Percentiles rank a stretch among this genome's conserved stretches.
Conservation (phyloP, 345 rosid species). For the Salix dunnii region DNA sequence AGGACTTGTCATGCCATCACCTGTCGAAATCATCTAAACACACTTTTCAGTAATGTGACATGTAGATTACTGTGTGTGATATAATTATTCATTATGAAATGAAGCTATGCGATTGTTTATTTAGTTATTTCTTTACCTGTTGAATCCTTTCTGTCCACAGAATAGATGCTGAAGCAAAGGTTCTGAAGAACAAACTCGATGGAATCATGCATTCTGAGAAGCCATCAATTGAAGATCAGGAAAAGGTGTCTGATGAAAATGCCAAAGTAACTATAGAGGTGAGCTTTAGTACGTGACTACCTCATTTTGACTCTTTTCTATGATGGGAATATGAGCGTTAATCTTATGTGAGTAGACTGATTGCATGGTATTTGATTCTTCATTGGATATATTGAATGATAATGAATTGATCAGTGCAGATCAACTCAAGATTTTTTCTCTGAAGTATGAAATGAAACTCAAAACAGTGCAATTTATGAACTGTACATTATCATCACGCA, state of each 20-base stretch:
- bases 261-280: constrained; percentile 61
- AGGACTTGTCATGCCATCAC: not conserved
- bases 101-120: constrained; percentile 3
- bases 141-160: constrained; percentile 35
- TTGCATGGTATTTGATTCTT: constrained; percentile 4
- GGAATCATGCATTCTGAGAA: constrained; percentile 36
- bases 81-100: not conserved
- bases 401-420: not conserved
- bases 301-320: not conserved
- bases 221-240: constrained; percentile 39
- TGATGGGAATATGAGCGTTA: not conserved
- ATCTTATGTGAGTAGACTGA: not conserved
- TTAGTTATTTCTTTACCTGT: constrained; percentile 12
- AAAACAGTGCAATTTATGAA: not conserved
- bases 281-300: constrained; percentile 8
- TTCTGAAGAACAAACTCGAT: constrained; percentile 64
- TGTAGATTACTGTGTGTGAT: not conserved
- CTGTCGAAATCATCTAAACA: not conserved
- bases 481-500: not conserved
- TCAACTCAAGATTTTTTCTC: not conserved
- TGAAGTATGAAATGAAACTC: not conserved
- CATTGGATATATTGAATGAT: not conserved
- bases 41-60: not conserved
- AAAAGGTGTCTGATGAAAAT: constrained; percentile 41
- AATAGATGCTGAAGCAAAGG: constrained; percentile 70